Conservation (phyloP, 306 rosid genomes). For the Quercus aquifolioides region DNA sequence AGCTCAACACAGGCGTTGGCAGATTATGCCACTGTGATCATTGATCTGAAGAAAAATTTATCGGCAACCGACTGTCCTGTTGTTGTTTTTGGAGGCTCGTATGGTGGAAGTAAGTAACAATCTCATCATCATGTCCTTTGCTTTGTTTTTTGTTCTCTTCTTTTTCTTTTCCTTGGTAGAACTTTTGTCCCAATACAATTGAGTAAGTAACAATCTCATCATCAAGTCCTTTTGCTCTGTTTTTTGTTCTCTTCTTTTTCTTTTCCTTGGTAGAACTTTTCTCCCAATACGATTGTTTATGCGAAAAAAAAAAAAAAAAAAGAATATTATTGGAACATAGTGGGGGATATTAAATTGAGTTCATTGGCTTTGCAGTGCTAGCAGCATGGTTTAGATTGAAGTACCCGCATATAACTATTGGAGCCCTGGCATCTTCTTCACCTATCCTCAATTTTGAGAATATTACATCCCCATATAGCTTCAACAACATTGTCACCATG, state of each 20-base stretch:
- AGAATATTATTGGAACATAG: background rate
- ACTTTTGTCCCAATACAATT: background rate
- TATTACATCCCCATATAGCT: constrained; percentile 58
- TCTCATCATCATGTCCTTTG: background rate
- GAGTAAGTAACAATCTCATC: constrained; percentile 30
- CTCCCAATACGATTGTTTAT: background rate
- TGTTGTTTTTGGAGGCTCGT: constrained; percentile 87
- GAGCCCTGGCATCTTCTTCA: constrained; percentile 86
- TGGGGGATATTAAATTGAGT: background rate
- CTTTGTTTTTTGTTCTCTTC: background rate
- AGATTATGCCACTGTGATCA: constrained; percentile 75
- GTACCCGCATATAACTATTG: constrained; percentile 75
- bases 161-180: background rate
- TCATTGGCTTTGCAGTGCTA: constrained; percentile 47
- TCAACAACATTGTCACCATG: constrained; percentile 45
- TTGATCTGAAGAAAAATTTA: constrained; percentile 62
- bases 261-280: background rate
- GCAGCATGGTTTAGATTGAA: constrained; percentile 88
- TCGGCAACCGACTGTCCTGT: constrained; percentile 69
- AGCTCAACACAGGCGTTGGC: constrained; percentile 83
- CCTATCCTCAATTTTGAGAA: constrained; percentile 70
- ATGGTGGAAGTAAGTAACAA: constrained; percentile 72
- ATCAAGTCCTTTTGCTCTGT: background rate
- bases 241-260: background rate
- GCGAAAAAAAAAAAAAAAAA: background rate